Conservation (phyloP, 2,329 filamentous ascomycete genomes). For the Fusarium xyrophilum region DNA sequence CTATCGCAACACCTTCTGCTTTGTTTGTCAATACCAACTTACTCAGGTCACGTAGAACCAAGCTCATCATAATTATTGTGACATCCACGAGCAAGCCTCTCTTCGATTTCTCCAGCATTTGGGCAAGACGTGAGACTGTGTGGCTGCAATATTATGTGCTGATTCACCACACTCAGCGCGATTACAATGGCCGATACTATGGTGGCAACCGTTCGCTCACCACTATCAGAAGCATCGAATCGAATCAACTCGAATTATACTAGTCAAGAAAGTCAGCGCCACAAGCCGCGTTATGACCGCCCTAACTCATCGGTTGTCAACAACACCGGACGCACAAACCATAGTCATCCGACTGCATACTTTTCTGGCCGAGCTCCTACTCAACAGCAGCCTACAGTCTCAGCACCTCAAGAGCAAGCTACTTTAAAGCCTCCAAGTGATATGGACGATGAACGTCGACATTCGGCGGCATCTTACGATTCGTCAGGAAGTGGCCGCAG, state of each 20-base stretch:
- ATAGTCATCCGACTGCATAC: constrained; percentile 26
- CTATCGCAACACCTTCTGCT: constrained; percentile 7
- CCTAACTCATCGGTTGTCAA: constrained; percentile 16
- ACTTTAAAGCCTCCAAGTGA: constrained; percentile 42
- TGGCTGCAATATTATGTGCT: constrained; percentile 47
- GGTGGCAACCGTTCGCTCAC: constrained; percentile 47
- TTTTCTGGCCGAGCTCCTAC: constrained; percentile 25
- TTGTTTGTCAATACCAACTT: constrained; percentile 12
- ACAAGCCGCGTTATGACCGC: constrained; percentile 45
- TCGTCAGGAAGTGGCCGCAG: constrained; percentile 51
- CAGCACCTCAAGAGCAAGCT: constrained; percentile 26
- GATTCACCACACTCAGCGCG: constrained; percentile 36
- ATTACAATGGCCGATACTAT: constrained; percentile 46
- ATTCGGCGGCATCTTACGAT: constrained; percentile 52
- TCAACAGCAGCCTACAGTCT: constrained; percentile 18
- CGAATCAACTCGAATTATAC: constrained; percentile 54
- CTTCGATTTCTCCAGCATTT: constrained; percentile 22
- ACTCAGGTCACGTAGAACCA: not conserved
- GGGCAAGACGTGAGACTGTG: constrained; percentile 11
- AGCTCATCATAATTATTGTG: constrained; percentile 2
- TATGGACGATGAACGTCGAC: constrained; percentile 47
- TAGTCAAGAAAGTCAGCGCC: constrained; percentile 36
- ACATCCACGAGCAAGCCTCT: constrained; percentile 4
- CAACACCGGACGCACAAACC: constrained; percentile 22
- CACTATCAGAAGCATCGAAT: constrained; percentile 56